Evolutionary conservation across 805 yeast genomes (phyloP), one percentile per base, ranked within the genome.

Genomic region (Nakazawaea ishiwadae): DNA sequence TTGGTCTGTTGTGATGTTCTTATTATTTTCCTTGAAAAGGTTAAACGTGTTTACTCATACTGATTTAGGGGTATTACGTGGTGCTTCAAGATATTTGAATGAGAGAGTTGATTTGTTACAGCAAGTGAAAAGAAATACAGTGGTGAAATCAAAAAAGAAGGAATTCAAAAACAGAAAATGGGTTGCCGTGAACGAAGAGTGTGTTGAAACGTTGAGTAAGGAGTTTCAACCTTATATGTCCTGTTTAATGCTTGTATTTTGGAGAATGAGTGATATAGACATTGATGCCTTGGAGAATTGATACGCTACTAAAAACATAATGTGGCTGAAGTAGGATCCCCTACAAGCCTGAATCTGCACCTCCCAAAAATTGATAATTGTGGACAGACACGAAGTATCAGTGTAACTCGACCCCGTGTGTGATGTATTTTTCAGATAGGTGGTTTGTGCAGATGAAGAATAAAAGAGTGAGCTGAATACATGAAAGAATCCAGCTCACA

Each of bases 1-100:
- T 1, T 90, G 98, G 98, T 77, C 89, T 4, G 90, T 93, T 0
- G 84, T 83, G 41, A 90, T 90, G 96, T 90, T 88, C 59, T 60
- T 85, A 14, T 54, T 82, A 17, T 87, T 87, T 54, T 83, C 84
- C 1, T 62, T 89, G 34, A 71, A 71, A 19, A 70, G 85, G 43
- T 55, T 75, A 54, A 81, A 90, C 56, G 76, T 86, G 0, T 87
- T 87, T 57, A 82, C 93, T 4, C 64, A 75, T 4, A 86, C 80
- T 15, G 97, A 90, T 60, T 62, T 90, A 35, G 97, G 96, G 1
- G 75, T 90, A 2, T 88, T 90, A 24, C 66, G 95, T 47, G 97
- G 97, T 0, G 75, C 81, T 44, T 73, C 87, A 0, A 58, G 69
- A 21, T 90, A 86, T 58, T 56, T 85, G 18, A 65, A 64, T 14